Conservation (phyloP, 805 yeast genomes). For the Debaryomyces castellii region DNA sequence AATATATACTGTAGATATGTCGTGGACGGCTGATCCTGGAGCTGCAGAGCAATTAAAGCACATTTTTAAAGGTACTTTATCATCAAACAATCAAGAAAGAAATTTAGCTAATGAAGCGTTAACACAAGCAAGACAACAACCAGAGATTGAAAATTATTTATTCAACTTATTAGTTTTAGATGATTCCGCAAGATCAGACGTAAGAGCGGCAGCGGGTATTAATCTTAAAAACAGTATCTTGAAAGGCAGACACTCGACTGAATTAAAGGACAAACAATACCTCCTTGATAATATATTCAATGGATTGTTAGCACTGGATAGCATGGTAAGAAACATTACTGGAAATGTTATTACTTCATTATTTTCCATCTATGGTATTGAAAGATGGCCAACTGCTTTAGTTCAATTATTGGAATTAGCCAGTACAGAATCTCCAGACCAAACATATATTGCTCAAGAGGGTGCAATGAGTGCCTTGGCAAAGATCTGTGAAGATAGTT, state of each 20-base stretch:
- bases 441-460: slow-evolving; percentile 44
- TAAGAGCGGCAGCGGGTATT: slow-evolving; percentile 87
- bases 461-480: slow-evolving; percentile 81
- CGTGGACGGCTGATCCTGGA: slow-evolving; percentile 70
- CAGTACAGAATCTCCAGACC: slow-evolving; percentile 18
- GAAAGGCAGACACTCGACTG: slow-evolving; percentile 25
- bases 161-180: slow-evolving; percentile 64
- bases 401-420: slow-evolving; percentile 66
- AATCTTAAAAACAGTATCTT: slow-evolving; percentile 75
- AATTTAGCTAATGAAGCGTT: slow-evolving; percentile 71
- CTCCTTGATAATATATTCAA: slow-evolving; percentile 44
- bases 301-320: slow-evolving; percentile 56
- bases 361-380: slow-evolving; percentile 65
- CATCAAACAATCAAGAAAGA: slow-evolving; percentile 55
- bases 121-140: slow-evolving; percentile 63
- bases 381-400: slow-evolving; percentile 73
- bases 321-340: slow-evolving; percentile 79
- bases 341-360: slow-evolving; percentile 88
- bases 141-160: slow-evolving; percentile 81
- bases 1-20: slow-evolving; percentile 21
- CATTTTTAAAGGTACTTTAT: slow-evolving; percentile 70
- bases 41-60: slow-evolving; percentile 63
- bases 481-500: slow-evolving; percentile 89
- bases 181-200: slow-evolving; percentile 42
- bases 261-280: slow-evolving; percentile 28